phyloP scores from a whole-genome alignment of 768 basidiomycete genomes.

The Leccinum uliginosum region DNA sequence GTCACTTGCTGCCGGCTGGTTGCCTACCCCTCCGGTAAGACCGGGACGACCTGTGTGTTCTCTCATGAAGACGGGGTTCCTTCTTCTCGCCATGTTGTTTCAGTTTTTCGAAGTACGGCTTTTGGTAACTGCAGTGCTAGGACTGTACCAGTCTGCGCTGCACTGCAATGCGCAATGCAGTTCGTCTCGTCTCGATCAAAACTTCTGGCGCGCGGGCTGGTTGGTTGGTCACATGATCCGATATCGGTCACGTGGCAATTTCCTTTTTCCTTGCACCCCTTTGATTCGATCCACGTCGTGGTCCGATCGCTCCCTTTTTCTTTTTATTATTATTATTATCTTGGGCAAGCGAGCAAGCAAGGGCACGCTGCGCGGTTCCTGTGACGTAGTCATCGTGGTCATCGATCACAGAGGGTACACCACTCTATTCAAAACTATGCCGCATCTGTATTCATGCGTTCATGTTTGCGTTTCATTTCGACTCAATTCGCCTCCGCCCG shows the following conservation, averaged over 20 bases:
- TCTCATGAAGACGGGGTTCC: background rate
- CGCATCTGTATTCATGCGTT: conserved; percentile 10
- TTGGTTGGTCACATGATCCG: background rate
- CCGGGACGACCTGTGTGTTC: background rate
- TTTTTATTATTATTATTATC: background rate
- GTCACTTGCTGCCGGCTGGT: background rate
- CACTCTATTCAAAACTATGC: background rate
- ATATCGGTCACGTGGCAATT: conserved; percentile 1
- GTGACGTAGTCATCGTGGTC: conserved; percentile 23
- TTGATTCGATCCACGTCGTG: conserved; percentile 15
- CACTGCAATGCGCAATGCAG: background rate
- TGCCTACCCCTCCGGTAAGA: background rate
- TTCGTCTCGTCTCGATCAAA: background rate
- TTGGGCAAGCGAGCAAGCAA: background rate
- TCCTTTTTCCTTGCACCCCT: background rate
- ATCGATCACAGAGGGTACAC: background rate
- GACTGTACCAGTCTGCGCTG: background rate
- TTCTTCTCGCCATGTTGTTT: background rate
- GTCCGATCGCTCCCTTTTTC: conserved; percentile 14
- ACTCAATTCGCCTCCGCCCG: conserved; percentile 17
- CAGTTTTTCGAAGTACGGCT: background rate
- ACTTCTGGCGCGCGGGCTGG: background rate
- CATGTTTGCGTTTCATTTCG: background rate
- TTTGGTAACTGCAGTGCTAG: background rate
- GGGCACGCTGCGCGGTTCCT: conserved; percentile 19